phyloP scores from a whole-genome alignment of 352 stramenopile species.

The Globisporangium barbulae region DNA sequence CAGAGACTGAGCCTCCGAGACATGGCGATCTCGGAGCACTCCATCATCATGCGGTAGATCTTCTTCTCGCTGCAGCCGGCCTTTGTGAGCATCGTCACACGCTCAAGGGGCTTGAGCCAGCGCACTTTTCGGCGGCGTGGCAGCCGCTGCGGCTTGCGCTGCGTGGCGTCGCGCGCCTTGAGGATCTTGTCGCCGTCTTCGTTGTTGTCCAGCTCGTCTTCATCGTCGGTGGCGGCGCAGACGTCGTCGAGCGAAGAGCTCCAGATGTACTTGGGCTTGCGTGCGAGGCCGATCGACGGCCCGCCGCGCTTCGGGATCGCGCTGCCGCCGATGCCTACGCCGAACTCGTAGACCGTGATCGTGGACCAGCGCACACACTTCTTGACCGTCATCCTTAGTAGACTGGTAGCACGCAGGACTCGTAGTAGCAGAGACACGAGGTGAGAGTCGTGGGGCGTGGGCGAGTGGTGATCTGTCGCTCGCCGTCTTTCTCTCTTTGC shows the following conservation, averaged over 20 bases:
- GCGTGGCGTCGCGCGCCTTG: background rate
- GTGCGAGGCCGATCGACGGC: constrained; percentile 37
- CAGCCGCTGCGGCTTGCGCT: constrained; percentile 19
- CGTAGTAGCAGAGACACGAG: background rate
- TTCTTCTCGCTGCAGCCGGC: constrained; percentile 60
- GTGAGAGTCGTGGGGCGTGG: background rate
- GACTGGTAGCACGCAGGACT: background rate
- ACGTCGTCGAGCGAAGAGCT: constrained; percentile 32
- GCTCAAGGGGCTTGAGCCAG: constrained; percentile 62
- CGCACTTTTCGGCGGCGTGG: constrained; percentile 42
- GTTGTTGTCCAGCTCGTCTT: background rate
- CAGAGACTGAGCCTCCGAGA: constrained; percentile 44
- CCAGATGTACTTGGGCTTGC: constrained; percentile 31
- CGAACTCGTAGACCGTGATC: constrained; percentile 57
- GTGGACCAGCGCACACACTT: constrained; percentile 53
- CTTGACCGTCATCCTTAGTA: constrained; percentile 13
- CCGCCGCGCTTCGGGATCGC: constrained; percentile 41
- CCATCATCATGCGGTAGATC: constrained; percentile 69
- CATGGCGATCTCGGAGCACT: constrained; percentile 65
- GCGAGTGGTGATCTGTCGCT: constrained; percentile 2
- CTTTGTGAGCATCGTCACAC: constrained; percentile 61
- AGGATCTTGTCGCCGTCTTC: constrained; percentile 7
- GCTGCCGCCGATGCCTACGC: constrained; percentile 39
- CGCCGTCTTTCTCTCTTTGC: constrained; percentile 8
- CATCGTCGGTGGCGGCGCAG: constrained; percentile 15